Evolutionary conservation across 495 filamentous ascomycete genomes (phyloP), one percentile per base, ranked within the genome.

Genomic region (Lophiostoma macrostomum): DNA sequence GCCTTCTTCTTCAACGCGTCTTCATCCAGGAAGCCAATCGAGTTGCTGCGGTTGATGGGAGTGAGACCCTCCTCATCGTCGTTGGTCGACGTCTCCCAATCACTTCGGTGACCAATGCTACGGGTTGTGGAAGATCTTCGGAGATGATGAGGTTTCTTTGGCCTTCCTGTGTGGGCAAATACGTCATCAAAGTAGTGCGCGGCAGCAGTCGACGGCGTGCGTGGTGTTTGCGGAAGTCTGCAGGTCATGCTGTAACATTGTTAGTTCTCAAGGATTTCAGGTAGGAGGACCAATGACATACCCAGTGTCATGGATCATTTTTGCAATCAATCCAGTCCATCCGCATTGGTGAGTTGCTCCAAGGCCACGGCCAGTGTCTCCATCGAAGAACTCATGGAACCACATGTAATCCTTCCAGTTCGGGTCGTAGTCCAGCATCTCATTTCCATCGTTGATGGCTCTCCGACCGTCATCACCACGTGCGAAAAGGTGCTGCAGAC

Each of bases 331-430:
- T 0, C 91, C 93, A n/a, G 91, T 96, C 93, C 93, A 97, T 4
- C 91, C 91, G 54, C 89, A 95, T 67, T 97, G 91, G 69, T 97
- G 93, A 38, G 87, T 93, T 19, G 91, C 88, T 45, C 91, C 91
- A 6, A 96, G 75, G 5, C 93, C 91, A 43, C 89, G 83, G 13
- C 93, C 91, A 22, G 75, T 84, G 64, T 97, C 93, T 23, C 88
- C 91, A 61, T 97, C 91, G 63, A 97, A 97, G 74, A 94, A 97
- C 68, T 97, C 91, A 64, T 95, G 85, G 77, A 94, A 97, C 85
- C 88, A 95, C 53, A 96, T 71, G 61, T 95, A 80, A 65, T 96
- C 90, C 65, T 81, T 89, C 91, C 91, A 96, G 70, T 95, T 74
- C 19, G 87, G 81, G 67, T 97, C 88, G 56, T 84, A 93, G 71